phyloP scores from a whole-genome alignment of 1,284 basidiomycete species.

The Cutaneotrichosporon sp. region DNA sequence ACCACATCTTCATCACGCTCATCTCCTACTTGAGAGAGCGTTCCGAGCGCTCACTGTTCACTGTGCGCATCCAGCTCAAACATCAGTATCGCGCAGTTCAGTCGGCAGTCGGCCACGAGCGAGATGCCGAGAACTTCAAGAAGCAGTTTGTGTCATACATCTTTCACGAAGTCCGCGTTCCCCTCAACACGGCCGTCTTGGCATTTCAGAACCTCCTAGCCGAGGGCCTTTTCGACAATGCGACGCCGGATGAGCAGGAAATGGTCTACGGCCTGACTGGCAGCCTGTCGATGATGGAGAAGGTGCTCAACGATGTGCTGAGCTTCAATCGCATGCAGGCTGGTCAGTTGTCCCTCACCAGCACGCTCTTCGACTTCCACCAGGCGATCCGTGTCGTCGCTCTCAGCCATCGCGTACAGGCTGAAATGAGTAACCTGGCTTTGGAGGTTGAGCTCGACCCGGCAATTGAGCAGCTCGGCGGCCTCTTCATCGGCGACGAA shows the following conservation, averaged over 20 bases:
- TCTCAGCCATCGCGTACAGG: slow-evolving; percentile 67
- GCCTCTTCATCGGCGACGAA: slow-evolving; percentile 52
- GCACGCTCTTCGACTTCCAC: slow-evolving; percentile 73
- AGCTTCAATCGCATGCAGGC: slow-evolving; percentile 51
- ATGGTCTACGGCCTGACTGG: slow-evolving; percentile 59
- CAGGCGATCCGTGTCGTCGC: slow-evolving; percentile 74
- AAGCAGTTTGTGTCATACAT: slow-evolving; percentile 72
- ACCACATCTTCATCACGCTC: slow-evolving; percentile 44
- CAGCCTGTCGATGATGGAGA: slow-evolving; percentile 69
- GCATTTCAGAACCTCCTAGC: slow-evolving; percentile 87
- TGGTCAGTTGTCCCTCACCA: slow-evolving; percentile 39
- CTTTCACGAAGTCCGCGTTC: slow-evolving; percentile 69
- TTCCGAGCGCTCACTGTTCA: slow-evolving; percentile 60
- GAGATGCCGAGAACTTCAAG: slow-evolving; percentile 69
- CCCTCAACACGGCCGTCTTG: slow-evolving; percentile 79
- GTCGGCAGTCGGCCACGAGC: slow-evolving; percentile 77
- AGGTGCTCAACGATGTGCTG: slow-evolving; percentile 71
- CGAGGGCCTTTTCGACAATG: slow-evolving; percentile 45
- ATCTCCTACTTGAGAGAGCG: slow-evolving; percentile 48
- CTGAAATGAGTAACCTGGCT: slow-evolving; percentile 63
- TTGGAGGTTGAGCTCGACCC: slow-evolving; percentile 67
- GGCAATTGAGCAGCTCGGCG: slow-evolving; percentile 65
- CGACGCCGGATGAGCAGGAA: slow-evolving; percentile 37
- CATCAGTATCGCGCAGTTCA: slow-evolving; percentile 67
- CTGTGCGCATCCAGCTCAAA: slow-evolving; percentile 66